Evolutionary conservation across 257 asterid genomes (phyloP), one percentile per base, ranked within the genome.

Genomic region (Echites panduratus): DNA sequence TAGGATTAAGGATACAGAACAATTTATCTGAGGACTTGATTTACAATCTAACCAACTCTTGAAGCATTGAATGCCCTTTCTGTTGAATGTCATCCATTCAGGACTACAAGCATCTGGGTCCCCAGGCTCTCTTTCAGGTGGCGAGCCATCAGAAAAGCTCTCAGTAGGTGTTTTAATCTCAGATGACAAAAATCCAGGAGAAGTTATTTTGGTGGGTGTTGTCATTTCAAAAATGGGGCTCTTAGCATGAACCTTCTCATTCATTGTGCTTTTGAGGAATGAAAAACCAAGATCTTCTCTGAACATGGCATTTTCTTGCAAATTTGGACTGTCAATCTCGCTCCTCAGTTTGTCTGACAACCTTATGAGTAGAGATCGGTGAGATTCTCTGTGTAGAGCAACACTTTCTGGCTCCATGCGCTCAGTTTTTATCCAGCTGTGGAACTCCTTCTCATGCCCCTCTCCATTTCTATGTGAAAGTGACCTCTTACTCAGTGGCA

Each of bases 1-100:
- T 38, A 78, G 70, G 59, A 69, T 74, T 38, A 79, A 88, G 92
- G 98, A 89, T 90, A 88, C 95, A 43, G 85, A 71, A 79, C 77
- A 76, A 78, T 84, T 80, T 64, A 45, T 73, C 67, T 73, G 85
- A 66, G 74, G 75, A 82, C 76, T 70, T 71, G 82, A 76, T 65
- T 76, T 84, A 69, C 87, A 76, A 74, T 76, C 81, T 70, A 72
- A 71, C 73, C 85, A 85, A 71, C 81, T 81, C 81, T 79, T 82
- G 83, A 88, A 82, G 77, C 82, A 82, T 50, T 71, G 82, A 66
- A 85, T 66, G 73, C 87, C 88, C 79, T 76, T 77, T 29, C 61
- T 68, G 65, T 76, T 74, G 82, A 73, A 69, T 68, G 78, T 19
- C 44, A 68, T 69, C 70, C 84, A 81, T 41, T 72, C 79, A 73